These are phyloP conservation scores for Coniochaeta sp. DNA, from an alignment of 2,329 filamentous ascomycete genomes.

Conservation along the genomic window DNA sequence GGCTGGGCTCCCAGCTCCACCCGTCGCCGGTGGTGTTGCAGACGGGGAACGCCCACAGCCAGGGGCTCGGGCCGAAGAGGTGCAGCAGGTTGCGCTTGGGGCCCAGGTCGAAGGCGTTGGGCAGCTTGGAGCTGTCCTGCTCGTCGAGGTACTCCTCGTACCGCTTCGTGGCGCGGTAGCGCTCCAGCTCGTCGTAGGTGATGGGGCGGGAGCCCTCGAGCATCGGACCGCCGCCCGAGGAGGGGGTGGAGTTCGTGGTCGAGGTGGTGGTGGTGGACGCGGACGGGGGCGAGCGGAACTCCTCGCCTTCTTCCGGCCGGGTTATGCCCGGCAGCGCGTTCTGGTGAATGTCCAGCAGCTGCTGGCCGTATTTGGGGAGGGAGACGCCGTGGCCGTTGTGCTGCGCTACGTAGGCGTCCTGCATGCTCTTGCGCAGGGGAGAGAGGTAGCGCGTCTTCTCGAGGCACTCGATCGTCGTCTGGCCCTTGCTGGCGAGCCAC, in stretches of 20 bases:
- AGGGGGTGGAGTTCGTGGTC: background rate
- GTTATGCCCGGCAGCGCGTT: slow-evolving; percentile 76
- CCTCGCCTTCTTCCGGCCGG: slow-evolving; percentile 74
- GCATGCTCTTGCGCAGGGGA: slow-evolving; percentile 64
- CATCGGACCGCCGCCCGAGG: slow-evolving; percentile 6
- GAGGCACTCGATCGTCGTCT: slow-evolving; percentile 93
- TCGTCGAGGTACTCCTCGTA: slow-evolving; percentile 79
- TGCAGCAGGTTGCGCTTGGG: slow-evolving; percentile 72
- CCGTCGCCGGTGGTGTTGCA: slow-evolving; percentile 85
- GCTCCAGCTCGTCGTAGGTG: slow-evolving; percentile 49
- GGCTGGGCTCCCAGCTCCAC: slow-evolving; percentile 86
- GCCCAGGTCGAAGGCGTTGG: slow-evolving; percentile 89
- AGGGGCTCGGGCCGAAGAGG: slow-evolving; percentile 67
- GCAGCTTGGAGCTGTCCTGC: slow-evolving; percentile 77
- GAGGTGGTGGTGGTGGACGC: slow-evolving; percentile 1
- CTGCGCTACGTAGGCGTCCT: slow-evolving; percentile 52
- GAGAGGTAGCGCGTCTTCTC: slow-evolving; percentile 94
- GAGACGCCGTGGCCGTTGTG: slow-evolving; percentile 39
- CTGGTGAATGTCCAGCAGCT: slow-evolving; percentile 73
- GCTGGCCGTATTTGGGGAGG: slow-evolving; percentile 58
- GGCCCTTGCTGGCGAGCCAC: slow-evolving; percentile 66
- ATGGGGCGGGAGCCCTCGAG: slow-evolving; percentile 32
- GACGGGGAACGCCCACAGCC: slow-evolving; percentile 74
- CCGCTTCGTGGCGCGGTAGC: slow-evolving; percentile 43
- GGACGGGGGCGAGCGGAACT: slow-evolving; percentile 23